These are phyloP conservation scores for Gentiana straminea DNA, from an alignment of 257 asterid genomes.

Conservation along the genomic window DNA sequence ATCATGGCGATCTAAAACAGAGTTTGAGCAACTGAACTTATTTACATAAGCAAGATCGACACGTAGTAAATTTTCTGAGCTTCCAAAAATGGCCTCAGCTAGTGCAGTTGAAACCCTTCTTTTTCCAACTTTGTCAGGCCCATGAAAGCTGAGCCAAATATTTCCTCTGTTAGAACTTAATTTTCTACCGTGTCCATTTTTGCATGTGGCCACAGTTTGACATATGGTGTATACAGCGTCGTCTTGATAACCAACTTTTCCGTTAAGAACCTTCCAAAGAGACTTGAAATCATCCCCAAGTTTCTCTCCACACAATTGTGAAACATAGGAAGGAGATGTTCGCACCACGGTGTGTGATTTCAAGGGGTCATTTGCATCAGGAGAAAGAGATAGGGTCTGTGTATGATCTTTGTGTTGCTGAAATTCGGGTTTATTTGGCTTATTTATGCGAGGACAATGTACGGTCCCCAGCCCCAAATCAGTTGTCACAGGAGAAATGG, in stretches of 20 bases:
- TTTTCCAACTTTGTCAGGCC: slow-evolving; percentile 85
- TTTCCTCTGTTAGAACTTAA: slow-evolving; percentile 42
- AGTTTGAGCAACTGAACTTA: slow-evolving; percentile 17
- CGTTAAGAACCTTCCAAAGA: slow-evolving; percentile 50
- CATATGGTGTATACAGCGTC: slow-evolving; percentile 56
- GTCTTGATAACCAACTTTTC: slow-evolving; percentile 63
- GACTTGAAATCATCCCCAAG: slow-evolving; percentile 36
- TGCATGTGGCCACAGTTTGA: slow-evolving; percentile 41
- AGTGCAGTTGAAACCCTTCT: slow-evolving; percentile 54
- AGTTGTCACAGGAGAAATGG: slow-evolving; percentile 42
- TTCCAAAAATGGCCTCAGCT: slow-evolving; percentile 58
- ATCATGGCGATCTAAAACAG: slow-evolving; percentile 34
- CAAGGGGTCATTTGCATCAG: slow-evolving; percentile 24
- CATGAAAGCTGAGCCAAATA: slow-evolving; percentile 72
- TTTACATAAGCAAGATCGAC: slow-evolving; percentile 42
- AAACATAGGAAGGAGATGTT: slow-evolving; percentile 28
- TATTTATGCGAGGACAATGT: slow-evolving; percentile 23
- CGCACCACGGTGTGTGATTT: slow-evolving; percentile 19
- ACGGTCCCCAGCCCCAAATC: slow-evolving; percentile 77
- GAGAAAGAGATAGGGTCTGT: slow-evolving; percentile 27
- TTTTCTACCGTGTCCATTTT: slow-evolving; percentile 33
- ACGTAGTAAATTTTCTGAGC: slow-evolving; percentile 32
- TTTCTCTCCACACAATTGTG: slow-evolving; percentile 25
- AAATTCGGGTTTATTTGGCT: slow-evolving; percentile 20
- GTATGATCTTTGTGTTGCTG: slow-evolving; percentile 19